Evolutionary conservation across 345 rosid species (phyloP), one percentile per base, ranked within the genome.

Genomic region (Gossypium longicalyx): DNA sequence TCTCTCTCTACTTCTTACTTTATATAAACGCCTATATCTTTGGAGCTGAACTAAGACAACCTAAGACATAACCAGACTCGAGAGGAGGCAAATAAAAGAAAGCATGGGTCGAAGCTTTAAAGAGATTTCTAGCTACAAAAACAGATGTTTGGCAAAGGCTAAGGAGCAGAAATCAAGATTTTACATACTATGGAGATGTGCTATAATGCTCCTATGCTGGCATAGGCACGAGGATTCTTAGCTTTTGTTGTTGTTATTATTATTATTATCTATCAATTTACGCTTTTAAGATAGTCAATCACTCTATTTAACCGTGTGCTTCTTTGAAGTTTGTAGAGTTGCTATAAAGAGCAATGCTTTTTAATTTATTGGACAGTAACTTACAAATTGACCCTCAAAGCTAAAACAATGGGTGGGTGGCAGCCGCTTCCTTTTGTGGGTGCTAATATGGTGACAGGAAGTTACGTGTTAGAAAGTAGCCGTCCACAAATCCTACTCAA

Each of bases 91-190:
- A 29, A 2, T 34, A 23, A 15, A 12, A 4, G 45, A 9, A 34
- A 63, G 48, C 23, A 63, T 63, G 48, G 48, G 48, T 63, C 8
- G 68, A 15, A 63, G 68, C 48, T 17, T 38, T 22, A 63, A 38
- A 15, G 13, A 41, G 68, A 22, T 63, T 63, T 63, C 68, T 9
- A 9, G 48, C 68, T 41, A n/a, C 48, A 63, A n/a, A 63, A 41
- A 38, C 23, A 38, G 48, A 7, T 38, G 67, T 63, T 6, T 38
- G 48, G 68, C 68, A 17, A 63, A 17, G 68, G 49, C 68, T 38
- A 63, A 63, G 68, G 48, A 63, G 23, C 47, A 63, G 68, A 63
- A 41, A 1, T 63, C 68, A 17, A 63, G 48, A 38, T 41, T 63
- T 38, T 63, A 38, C 68, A 9, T 38, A 38, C 8, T 63, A 2